Evolutionary conservation across 805 yeast genomes (phyloP).

Genomic region (Saccharomycopsis capsularis): DNA sequence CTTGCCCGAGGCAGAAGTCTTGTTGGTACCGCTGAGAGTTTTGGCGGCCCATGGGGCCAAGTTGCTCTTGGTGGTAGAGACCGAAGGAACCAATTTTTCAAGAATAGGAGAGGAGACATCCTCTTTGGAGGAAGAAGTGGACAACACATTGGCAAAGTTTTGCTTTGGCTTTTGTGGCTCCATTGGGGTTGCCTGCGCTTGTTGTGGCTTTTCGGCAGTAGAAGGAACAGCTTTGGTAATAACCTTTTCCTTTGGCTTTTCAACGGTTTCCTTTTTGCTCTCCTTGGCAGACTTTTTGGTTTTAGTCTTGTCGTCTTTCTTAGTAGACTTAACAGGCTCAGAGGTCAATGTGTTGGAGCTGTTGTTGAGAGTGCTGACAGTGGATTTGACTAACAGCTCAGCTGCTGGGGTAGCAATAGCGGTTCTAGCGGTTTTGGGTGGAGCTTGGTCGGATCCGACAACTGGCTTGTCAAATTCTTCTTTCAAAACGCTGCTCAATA

Average conservation of each 20-base stretch:
- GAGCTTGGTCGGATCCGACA: slow-evolving; percentile 8
- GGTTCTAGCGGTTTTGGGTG: neutral
- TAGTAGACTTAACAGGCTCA: neutral
- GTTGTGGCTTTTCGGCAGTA: too few species aligned
- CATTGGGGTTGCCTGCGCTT: too few species aligned
- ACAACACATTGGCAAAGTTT: neutral
- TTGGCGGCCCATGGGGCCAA: slow-evolving; percentile 53
- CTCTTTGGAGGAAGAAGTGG: neutral
- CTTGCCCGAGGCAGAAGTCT: neutral
- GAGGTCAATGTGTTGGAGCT: neutral
- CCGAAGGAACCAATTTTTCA: slow-evolving; percentile 17
- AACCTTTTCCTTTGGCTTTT: neutral
- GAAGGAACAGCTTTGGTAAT: neutral
- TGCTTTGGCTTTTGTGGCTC: too few species aligned
- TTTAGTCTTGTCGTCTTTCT: neutral
- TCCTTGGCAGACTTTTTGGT: neutral
- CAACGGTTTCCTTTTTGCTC: neutral
- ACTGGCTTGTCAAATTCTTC: slow-evolving; percentile 21
- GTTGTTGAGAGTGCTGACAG: neutral
- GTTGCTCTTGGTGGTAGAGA: slow-evolving; percentile 20
- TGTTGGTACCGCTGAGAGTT: slow-evolving; percentile 6
- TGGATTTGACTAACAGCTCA: neutral
- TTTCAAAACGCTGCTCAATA: slow-evolving; percentile 33
- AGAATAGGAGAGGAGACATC: slow-evolving; percentile 1
- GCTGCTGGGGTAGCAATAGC: neutral